A percentile compares a stretch with the other conserved stretches of the same genome.
Conservation (phyloP, 2,329 filamentous ascomycete genomes). For the Byssothecium circinans region DNA sequence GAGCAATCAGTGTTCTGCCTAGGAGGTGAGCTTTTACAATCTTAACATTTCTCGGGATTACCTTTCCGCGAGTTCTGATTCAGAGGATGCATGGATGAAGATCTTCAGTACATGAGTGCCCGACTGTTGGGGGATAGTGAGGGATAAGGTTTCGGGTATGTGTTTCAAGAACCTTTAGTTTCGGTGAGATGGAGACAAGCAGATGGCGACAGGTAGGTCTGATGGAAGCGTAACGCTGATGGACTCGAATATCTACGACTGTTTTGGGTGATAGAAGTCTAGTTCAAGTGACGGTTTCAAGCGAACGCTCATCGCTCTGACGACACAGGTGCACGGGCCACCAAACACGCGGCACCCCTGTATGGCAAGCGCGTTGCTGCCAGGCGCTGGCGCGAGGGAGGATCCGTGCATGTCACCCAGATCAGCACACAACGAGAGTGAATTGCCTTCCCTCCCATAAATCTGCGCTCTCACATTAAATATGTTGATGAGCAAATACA, state of each 20-base stretch:
- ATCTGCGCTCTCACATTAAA: conserved; percentile 14
- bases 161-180: conserved; percentile 2
- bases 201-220: too few relatives aligned
- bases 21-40: too few relatives aligned
- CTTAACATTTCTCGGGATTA: too few relatives aligned
- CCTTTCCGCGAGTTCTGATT: too few relatives aligned
- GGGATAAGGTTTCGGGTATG: conserved; percentile 9
- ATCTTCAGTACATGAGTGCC: neutral
- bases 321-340: conserved; percentile 15
- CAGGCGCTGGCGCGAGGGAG: neutral
- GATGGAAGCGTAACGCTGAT: too few relatives aligned
- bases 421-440: too few relatives aligned
- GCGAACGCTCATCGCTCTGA: conserved; percentile 2
- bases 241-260: too few relatives aligned
- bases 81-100: conserved; percentile 1
- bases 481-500: conserved; percentile 27
- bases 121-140: conserved; percentile 6
- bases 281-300: too few relatives aligned
- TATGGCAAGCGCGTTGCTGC: conserved; percentile 3
- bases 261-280: too few relatives aligned
- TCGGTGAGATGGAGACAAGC: too few relatives aligned
- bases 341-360: conserved; percentile 14
- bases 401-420: too few relatives aligned
- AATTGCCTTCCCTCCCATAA: conserved; percentile 4
- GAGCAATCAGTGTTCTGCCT: too few relatives aligned